Base-by-base conservation (phyloP, 768 basidiomycete species). In the Gloeopeniophorella convolvens region DNA sequence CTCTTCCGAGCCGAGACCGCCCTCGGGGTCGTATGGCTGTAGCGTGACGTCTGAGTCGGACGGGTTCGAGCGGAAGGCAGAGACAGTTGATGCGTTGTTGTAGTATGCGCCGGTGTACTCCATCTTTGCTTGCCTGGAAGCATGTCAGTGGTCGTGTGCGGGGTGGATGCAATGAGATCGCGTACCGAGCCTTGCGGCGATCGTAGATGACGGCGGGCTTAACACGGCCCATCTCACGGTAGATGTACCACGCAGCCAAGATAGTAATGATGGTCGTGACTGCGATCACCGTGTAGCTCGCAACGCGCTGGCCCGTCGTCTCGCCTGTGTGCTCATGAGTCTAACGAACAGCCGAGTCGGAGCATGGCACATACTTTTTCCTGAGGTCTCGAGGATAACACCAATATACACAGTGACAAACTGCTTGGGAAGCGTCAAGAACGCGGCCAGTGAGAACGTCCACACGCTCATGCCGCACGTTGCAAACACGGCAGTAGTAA, bases 361-460 rank as follows among this genome's bases (percentile, higher is more conserved):
- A 31, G 32, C 8, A 24, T 31, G 15, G 6, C 31, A 51, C 49
- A 12, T 41, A 54, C 41, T 2, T 20, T 26, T 27, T 34, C 36
- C 48, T 2, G 50, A 2, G 3, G 23, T 37, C 55, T 85, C 78
- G n/a, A 89, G 64, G 24, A 87, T 72, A 26, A 89, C 89, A 30
- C 92, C 92, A 13, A 94, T 76, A 62, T 96, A 96, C 11, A 96
- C 93, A 7, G 86, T 89, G 57, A 91, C 77, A 59, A 96, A 84
- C 65, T 96, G 92, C 62, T 94, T 94, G 6, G 92, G 92, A 62
- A 91, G 67, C 16, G 89, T 89, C 15, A 93, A 69, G 58, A 92
- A 67, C 4, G 91, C 85, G 20, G 93, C 91, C 6, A 89, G 53
- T 43, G 78, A 71, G 66, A 94, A 96, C 24, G 81, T 73, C 59